Conservation (phyloP, 345 rosid genomes). For the Lagerstroemia speciosa region DNA sequence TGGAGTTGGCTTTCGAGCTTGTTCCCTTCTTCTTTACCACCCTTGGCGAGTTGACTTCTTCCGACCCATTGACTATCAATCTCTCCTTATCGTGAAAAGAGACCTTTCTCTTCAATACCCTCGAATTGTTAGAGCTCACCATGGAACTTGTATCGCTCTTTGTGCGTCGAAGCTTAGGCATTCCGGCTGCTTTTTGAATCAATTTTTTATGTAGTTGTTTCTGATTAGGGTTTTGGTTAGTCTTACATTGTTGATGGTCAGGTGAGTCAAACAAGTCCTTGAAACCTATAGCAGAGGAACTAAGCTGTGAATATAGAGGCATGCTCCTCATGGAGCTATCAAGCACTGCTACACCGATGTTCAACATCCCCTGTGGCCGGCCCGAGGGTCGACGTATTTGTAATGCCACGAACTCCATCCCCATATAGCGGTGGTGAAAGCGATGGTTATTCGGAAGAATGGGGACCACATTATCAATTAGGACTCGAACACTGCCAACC, state of each 20-base stretch:
- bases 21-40: slow-evolving; percentile 9
- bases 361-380: slow-evolving; percentile 84
- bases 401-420: slow-evolving; percentile 67
- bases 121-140: slow-evolving; percentile 25
- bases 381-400: slow-evolving; percentile 82
- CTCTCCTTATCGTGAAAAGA: slow-evolving; percentile 12
- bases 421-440: slow-evolving; percentile 36
- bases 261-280: slow-evolving; percentile 55
- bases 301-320: slow-evolving; percentile 60
- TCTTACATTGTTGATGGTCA: slow-evolving; percentile 21
- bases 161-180: slow-evolving; percentile 50
- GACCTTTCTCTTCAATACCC: slow-evolving; percentile 6
- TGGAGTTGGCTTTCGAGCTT: slow-evolving; percentile 7
- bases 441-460: slow-evolving; percentile 17
- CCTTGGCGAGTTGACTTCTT: slow-evolving; percentile 7
- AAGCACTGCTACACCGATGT: slow-evolving; percentile 69
- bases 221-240: slow-evolving; percentile 12
- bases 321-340: slow-evolving; percentile 82
- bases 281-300: slow-evolving; percentile 69
- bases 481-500: slow-evolving; percentile 67
- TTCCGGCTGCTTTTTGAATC: slow-evolving; percentile 13
- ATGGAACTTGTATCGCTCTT: slow-evolving; percentile 73
- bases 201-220: neutral
- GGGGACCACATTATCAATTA: slow-evolving; percentile 57
- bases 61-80: slow-evolving; percentile 28